Evolutionary conservation across 2,329 filamentous ascomycete species (phyloP).

Genomic region (Verticillium longisporum): DNA sequence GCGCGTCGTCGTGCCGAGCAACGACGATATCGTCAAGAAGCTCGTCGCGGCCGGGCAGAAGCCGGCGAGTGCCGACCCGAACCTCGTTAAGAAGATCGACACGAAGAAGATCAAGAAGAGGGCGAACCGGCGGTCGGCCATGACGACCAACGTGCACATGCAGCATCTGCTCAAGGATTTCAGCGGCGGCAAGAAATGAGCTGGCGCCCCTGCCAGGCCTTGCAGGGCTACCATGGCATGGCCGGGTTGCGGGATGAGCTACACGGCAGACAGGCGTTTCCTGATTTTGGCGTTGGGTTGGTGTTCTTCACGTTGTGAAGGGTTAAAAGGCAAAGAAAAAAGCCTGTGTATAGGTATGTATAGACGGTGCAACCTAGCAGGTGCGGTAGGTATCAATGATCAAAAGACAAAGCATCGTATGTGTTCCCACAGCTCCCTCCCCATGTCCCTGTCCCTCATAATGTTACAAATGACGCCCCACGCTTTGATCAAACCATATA

Average conservation of each 20-base stretch:
- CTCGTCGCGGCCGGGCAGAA: constrained; percentile 73
- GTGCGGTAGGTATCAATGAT: background rate
- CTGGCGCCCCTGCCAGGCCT: background rate
- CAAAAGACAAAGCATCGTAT: background rate
- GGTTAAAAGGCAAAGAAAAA: background rate
- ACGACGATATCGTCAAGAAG: constrained; percentile 70
- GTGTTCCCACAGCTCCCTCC: background rate
- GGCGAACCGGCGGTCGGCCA: constrained; percentile 59
- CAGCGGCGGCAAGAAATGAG: constrained; percentile 19
- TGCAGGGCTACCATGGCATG: too few relatives aligned
- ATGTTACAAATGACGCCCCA: background rate
- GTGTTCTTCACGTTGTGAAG: background rate
- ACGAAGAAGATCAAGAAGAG: constrained; percentile 67
- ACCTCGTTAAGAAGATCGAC: constrained; percentile 43
- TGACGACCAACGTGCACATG: constrained; percentile 88
- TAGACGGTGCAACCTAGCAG: background rate
- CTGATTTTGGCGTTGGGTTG: background rate
- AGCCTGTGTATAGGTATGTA: background rate
- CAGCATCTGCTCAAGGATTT: constrained; percentile 71
- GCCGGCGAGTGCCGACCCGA: constrained; percentile 74
- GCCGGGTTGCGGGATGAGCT: too few relatives aligned
- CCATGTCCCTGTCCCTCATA: background rate
- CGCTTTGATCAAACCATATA: too few relatives aligned
- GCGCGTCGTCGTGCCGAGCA: constrained; percentile 67
- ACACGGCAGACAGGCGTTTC: background rate